Evolutionary conservation across 2,329 filamentous ascomycete genomes (phyloP), one percentile per base, ranked within the genome.

Genomic region (Dactylellina cionopaga): DNA sequence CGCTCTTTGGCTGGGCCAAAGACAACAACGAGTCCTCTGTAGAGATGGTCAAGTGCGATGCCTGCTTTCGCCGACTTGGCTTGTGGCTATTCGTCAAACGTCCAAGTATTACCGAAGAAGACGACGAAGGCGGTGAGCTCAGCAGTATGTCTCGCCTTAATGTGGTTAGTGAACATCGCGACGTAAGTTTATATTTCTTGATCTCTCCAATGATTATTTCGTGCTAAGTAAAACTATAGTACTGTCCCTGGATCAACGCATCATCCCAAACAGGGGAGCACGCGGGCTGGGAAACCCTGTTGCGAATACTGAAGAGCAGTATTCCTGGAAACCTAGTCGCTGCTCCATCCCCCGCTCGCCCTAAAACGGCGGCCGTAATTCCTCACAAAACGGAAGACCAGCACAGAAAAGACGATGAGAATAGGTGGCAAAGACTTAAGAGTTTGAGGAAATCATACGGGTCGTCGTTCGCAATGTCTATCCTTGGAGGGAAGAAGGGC

Each of bases 1-100:
- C 91, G 9, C 80, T 92, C 17, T 86, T 90, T 68, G 91, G 91
- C 31, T 94, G 91, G 91, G 87, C 92, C 77, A 88, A 87, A 41
- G 78, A 79, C 52, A 80, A 88, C 78, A 90, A 92, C 71, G 54
- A 63, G 35, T 62, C 62, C 4, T 66, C 69, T 7, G 63, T 74
- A 5, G 69, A 74, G 47, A 86, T 94, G 13, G 89, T 91, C 4
- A 88, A 88, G 3, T 99, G 95, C 80, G 86, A 89, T 68, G 91
- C 92, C 17, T 99, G 95, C 79, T 90, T 96, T 78, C 88, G 95
- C 69, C 88, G 93, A 1, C 84, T 98, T 0, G 95, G 95, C 0
- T 84, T 99, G 1, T 99, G 95, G 95, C 90, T 99, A 83, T 98
- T 96, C 80, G 90, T 88, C 77, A 89, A 88, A 79, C 92, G 89